Evolutionary conservation across 106 monocot genomes (phyloP).

Genomic region (Phalaenopsis equestris): DNA sequence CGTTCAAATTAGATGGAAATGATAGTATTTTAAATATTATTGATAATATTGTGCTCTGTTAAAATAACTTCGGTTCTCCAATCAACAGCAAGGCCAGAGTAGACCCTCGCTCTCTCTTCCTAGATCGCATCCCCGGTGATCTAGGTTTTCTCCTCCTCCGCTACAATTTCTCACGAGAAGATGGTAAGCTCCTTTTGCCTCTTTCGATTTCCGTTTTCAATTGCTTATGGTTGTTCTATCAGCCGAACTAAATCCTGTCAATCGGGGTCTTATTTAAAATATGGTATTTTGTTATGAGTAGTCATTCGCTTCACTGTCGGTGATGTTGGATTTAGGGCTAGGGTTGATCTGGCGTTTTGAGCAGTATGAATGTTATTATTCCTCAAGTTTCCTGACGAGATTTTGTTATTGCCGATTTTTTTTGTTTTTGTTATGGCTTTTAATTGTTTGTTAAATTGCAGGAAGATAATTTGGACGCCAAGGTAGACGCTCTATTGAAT

Average conservation of each 20-base stretch:
- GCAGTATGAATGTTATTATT: neutral
- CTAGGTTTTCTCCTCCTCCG: neutral
- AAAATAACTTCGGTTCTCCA: neutral
- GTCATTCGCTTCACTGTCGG: neutral
- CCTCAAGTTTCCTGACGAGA: neutral
- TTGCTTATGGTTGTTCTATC: neutral
- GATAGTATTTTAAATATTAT: too few species aligned
- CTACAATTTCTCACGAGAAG: neutral
- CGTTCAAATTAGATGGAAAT: too few species aligned
- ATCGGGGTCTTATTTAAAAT: neutral
- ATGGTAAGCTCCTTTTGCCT: neutral
- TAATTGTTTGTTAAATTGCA: slow-evolving; percentile 17
- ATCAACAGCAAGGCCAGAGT: neutral
- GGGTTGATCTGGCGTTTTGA: neutral
- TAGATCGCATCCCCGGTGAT: neutral
- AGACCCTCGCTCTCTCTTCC: neutral
- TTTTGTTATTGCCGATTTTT: neutral
- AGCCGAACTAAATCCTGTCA: neutral
- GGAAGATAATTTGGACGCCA: slow-evolving; percentile 58
- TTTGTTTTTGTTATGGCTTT: neutral
- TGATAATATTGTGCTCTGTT: too few species aligned
- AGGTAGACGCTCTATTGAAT: slow-evolving; percentile 74
- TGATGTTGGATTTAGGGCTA: neutral
- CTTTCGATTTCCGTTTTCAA: neutral
- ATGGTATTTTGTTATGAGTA: neutral